Conservation (phyloP, 495 filamentous ascomycete species). For the Penicillium alfredii region DNA sequence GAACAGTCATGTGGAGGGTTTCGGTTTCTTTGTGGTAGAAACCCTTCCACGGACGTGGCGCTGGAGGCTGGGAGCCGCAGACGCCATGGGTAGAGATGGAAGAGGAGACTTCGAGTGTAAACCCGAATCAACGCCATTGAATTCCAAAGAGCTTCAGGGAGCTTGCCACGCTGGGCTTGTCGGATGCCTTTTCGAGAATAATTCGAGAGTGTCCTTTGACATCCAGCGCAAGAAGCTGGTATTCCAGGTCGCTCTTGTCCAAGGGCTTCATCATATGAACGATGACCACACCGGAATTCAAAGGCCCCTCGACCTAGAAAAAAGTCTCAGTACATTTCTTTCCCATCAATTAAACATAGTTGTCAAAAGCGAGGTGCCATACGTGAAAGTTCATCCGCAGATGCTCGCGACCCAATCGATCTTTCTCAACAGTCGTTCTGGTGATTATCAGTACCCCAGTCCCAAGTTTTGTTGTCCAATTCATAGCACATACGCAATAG, state of each 20-base stretch:
- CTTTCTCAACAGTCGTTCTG: constrained; percentile 61
- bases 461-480: not conserved
- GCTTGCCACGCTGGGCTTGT: constrained; percentile 33
- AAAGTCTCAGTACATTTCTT: constrained; percentile 5
- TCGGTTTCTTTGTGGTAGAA: no score
- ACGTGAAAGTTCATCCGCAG: constrained; percentile 86
- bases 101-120: constrained; percentile 7
- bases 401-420: constrained; percentile 72
- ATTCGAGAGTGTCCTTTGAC: constrained; percentile 52
- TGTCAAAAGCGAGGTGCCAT: constrained; percentile 7
- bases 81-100: not conserved
- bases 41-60: no score
- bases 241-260: constrained; percentile 64
- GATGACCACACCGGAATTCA: constrained; percentile 65
- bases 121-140: constrained; percentile 40
- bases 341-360: no score
- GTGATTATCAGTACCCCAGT: not conserved
- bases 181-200: constrained; percentile 42
- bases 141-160: constrained; percentile 47
- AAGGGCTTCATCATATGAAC: constrained; percentile 68
- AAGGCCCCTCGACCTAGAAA: constrained; percentile 71
- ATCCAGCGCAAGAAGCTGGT: constrained; percentile 76
- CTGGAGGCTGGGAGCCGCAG: no score
- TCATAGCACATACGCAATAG: constrained; percentile 62
- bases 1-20: no score